These are phyloP conservation scores for Trichoderma afroharzianum DNA, from an alignment of 2,329 filamentous ascomycete species.

Conservation along the genomic window DNA sequence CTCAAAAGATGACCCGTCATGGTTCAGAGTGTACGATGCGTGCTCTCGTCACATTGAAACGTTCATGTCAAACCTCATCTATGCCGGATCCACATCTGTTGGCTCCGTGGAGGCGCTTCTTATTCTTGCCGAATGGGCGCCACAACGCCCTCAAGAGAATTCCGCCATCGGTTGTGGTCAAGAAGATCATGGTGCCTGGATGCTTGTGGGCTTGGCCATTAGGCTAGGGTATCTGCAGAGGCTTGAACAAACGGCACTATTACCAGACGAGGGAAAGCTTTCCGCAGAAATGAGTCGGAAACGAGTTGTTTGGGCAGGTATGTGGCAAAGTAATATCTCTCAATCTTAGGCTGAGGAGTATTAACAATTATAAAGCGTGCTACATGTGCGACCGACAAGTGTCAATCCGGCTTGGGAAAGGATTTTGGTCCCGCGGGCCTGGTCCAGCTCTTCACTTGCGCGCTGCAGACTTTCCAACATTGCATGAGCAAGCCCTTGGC, in stretches of 20 bases:
- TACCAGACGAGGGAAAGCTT: neutral
- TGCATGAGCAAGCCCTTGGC: neutral
- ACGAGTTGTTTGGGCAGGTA: neutral
- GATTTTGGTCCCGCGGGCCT: neutral
- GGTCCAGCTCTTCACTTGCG: neutral
- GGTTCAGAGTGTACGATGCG: neutral
- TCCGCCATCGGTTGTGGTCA: neutral
- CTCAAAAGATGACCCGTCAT: neutral
- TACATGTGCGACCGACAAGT: slow-evolving; percentile 1
- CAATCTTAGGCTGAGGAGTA: neutral
- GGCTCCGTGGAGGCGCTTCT: neutral
- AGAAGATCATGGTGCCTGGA: neutral
- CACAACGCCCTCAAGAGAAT: neutral
- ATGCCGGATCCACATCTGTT: neutral
- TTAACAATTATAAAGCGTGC: neutral
- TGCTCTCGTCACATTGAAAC: neutral
- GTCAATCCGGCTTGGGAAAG: neutral
- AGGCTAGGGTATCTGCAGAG: neutral
- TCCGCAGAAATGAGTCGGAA: neutral
- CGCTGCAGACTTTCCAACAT: neutral
- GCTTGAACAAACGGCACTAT: neutral
- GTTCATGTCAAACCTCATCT: neutral
- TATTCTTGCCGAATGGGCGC: neutral
- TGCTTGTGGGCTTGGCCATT: neutral
- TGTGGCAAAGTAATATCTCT: neutral